phyloP scores from a whole-genome alignment of 192 early-diverging fungal species.

The Martensiomyces pterosporus region DNA sequence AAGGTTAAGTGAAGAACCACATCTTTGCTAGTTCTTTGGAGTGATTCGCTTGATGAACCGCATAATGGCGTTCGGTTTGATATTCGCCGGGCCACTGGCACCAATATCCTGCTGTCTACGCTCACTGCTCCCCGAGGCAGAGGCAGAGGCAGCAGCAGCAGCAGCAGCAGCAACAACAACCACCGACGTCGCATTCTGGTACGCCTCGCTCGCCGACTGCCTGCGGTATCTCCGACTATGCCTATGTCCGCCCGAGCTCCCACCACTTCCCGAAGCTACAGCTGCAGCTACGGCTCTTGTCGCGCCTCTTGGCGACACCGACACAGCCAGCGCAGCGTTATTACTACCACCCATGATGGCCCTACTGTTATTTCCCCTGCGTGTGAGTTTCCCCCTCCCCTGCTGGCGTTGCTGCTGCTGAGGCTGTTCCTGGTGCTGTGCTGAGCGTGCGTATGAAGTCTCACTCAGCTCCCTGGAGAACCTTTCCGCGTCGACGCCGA shows the following conservation, averaged over 20 bases:
- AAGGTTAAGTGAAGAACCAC: too few relatives aligned
- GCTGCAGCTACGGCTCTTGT: too few relatives aligned
- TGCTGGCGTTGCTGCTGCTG: slow-evolving; percentile 3
- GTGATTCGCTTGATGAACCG: not conserved
- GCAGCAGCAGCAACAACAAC: not conserved
- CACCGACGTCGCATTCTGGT: too few relatives aligned
- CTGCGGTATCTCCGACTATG: slow-evolving; percentile 16
- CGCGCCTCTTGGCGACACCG: too few relatives aligned
- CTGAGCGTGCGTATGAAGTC: too few relatives aligned
- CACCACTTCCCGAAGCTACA: too few relatives aligned
- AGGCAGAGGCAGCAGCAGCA: not conserved
- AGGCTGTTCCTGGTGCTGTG: not conserved
- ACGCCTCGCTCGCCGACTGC: slow-evolving; percentile 27
- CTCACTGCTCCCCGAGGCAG: too few relatives aligned
- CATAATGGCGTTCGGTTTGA: not conserved
- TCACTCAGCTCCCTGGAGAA: too few relatives aligned
- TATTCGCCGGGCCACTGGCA: not conserved
- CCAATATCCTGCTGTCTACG: too few relatives aligned
- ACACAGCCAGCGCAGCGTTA: not conserved
- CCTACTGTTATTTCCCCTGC: not conserved
- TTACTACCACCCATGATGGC: slow-evolving; percentile 9
- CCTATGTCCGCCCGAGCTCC: slow-evolving; percentile 2
- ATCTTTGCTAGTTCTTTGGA: not conserved
- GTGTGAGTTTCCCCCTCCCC: not conserved
- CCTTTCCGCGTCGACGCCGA: too few relatives aligned